These are phyloP conservation scores for Tephrocybe sp. DNA, from an alignment of 768 basidiomycete genomes.

Conservation along the genomic window DNA sequence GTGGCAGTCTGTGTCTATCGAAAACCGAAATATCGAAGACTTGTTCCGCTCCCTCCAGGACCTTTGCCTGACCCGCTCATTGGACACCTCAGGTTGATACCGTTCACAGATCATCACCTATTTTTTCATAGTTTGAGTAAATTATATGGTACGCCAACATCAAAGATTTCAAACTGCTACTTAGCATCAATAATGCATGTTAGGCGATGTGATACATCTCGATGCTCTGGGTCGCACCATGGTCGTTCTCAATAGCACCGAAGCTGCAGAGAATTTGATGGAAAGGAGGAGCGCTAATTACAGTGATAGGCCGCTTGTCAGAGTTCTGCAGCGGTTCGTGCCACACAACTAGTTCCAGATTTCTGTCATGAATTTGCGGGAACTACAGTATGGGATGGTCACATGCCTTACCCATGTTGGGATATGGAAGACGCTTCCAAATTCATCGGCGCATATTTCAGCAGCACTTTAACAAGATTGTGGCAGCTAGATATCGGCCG, in stretches of 20 bases:
- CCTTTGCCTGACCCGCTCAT: constrained; percentile 32
- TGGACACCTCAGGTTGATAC: constrained; percentile 32
- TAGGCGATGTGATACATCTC: constrained; percentile 22
- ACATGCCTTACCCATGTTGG: background rate
- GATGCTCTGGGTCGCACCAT: constrained; percentile 22
- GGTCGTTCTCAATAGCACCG: constrained; percentile 19
- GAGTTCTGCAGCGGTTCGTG: background rate
- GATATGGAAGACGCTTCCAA: constrained; percentile 22
- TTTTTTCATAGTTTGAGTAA: constrained; percentile 26
- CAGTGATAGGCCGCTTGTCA: constrained; percentile 15
- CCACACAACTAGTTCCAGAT: too few relatives aligned
- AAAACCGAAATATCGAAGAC: background rate
- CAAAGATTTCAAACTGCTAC: background rate
- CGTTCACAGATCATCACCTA: constrained; percentile 16
- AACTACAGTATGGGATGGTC: constrained; percentile 1
- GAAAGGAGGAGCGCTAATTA: constrained; percentile 20
- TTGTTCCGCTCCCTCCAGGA: constrained; percentile 24
- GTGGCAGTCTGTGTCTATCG: background rate
- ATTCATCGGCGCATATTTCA: constrained; percentile 24
- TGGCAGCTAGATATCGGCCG: constrained; percentile 13
- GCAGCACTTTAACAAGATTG: constrained; percentile 21
- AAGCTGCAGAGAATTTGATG: constrained; percentile 24
- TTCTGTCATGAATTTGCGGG: too few relatives aligned
- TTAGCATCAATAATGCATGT: background rate
- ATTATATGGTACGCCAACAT: constrained; percentile 25